A percentile compares a stretch with the other conserved stretches of the same genome.
Evolutionary conservation across 2,329 filamentous ascomycete species (phyloP).

Genomic region (Lachnellula arida): DNA sequence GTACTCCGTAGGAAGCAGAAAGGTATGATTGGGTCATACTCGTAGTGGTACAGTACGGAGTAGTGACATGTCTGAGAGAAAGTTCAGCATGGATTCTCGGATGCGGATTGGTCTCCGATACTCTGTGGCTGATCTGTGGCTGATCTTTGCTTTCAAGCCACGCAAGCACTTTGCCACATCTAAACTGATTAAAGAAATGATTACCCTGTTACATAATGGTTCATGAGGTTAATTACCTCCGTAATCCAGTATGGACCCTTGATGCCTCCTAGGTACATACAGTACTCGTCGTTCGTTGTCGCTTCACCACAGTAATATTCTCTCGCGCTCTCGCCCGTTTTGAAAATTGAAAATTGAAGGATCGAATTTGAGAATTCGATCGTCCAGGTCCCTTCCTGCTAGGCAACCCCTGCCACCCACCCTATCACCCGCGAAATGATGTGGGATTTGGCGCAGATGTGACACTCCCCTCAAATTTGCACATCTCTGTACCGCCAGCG

Average conservation of each 20-base stretch:
- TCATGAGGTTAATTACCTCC: neutral
- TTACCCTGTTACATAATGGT: neutral
- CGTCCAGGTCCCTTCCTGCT: neutral
- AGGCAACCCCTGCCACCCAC: neutral
- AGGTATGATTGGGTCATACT: too few relatives aligned
- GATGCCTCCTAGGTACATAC: too few relatives aligned
- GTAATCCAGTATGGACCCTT: neutral
- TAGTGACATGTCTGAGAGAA: too few relatives aligned
- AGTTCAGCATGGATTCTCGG: too few relatives aligned
- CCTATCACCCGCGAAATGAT: neutral
- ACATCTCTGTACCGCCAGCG: neutral
- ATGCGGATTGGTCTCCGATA: too few relatives aligned
- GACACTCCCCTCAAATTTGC: constrained; percentile 12
- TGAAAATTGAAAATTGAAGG: too few relatives aligned
- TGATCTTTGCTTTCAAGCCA: too few relatives aligned
- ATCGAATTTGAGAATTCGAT: neutral
- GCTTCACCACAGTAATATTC: neutral
- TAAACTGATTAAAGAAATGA: too few relatives aligned
- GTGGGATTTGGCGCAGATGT: neutral
- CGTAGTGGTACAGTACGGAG: too few relatives aligned
- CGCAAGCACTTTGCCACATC: too few relatives aligned
- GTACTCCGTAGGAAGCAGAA: too few relatives aligned
- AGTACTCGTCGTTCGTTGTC: neutral
- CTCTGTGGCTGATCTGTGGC: too few relatives aligned
- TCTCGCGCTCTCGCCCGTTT: neutral